phyloP scores from a whole-genome alignment of 345 rosid species.

The Populus deltoides region DNA sequence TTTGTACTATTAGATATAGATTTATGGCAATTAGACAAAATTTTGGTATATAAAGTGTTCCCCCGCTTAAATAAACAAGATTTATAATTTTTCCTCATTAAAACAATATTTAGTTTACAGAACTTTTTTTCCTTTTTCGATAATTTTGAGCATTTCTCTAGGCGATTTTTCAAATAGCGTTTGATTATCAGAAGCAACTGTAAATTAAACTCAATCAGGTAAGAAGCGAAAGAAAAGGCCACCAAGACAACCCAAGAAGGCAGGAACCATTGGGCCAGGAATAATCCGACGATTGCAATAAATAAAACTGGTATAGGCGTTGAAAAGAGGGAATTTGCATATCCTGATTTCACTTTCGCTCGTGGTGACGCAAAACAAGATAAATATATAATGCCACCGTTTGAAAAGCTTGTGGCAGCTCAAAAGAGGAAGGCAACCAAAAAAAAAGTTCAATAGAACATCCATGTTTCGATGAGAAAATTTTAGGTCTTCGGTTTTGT shows the following conservation, averaged over 20 bases:
- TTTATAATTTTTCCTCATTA: too few species aligned
- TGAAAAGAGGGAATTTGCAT: conserved; percentile 30
- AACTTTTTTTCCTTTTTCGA: not conserved
- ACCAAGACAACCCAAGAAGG: not conserved
- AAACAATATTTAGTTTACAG: not conserved
- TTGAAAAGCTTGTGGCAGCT: conserved; percentile 37
- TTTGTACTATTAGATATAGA: too few species aligned
- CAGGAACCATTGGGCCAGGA: not conserved
- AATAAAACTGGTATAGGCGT: not conserved
- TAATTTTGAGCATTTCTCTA: not conserved
- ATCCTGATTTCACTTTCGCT: conserved; percentile 24
- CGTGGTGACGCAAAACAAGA: conserved; percentile 15
- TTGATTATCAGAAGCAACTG: not conserved
- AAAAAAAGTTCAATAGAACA: conserved; percentile 10
- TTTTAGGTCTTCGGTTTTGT: conserved; percentile 12
- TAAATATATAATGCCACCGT: conserved; percentile 27
- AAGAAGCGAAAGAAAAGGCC: not conserved
- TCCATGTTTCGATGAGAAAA: conserved; percentile 11
- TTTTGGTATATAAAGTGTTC: too few species aligned
- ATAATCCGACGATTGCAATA: not conserved
- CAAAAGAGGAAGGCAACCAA: not conserved
- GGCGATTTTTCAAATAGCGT: not conserved
- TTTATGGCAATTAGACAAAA: too few species aligned
- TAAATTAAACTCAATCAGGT: not conserved
- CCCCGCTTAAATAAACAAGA: too few species aligned